Base-by-base conservation (phyloP, 108 stramenopile genomes). In the Nitzschia sp. region DNA sequence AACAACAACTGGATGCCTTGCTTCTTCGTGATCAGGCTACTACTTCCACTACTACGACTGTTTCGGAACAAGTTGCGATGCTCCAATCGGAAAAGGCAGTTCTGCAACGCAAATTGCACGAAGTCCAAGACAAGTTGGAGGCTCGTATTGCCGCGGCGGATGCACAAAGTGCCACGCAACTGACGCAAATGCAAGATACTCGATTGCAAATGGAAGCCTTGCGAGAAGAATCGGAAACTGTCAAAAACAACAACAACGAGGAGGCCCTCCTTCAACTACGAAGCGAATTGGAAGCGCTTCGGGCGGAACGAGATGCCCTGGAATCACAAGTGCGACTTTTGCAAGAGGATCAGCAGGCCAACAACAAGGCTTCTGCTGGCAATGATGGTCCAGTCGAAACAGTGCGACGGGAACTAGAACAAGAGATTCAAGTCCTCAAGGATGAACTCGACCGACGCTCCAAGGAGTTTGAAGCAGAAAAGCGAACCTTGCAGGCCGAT, bases 1-100 rank as follows among this genome's bases (percentile, higher is more conserved):
- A 72, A 26, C 28, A 32, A 3, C 61, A 72, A 56, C 25, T 72
- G 28, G 53, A 61, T 21, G 61, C 61, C 9, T 45, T 59, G 46
- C 23, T 53, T 36, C 41, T 35, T 3, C 26, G 21, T n/a, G n/a
- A 55, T 21, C 13, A 50, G 27, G 50, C 63, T 0, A 32, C 58
- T 26, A n/a, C n/a, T n/a, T n/a, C n/a, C n/a, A 11, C 48, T 11
- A 28, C 48, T 16, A 48, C 31, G 48, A 26, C 56, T 16, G 15
- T 30, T 16, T 4, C 6, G 6, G 63, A 64, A 26, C 47, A 64
- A 50, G 5, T 64, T 16, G 25, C 32, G 17, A 22, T 30, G 25
- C 32, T 66, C 17, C 17, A 54, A 11, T 50, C 47, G 16, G 44
- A 66, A 35, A 66, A 66, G 32, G 53, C 46, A 0, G 25, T 30